Evolutionary conservation across 129 eudicot genomes (phyloP).

Genomic region (Escallonia herrerae): DNA sequence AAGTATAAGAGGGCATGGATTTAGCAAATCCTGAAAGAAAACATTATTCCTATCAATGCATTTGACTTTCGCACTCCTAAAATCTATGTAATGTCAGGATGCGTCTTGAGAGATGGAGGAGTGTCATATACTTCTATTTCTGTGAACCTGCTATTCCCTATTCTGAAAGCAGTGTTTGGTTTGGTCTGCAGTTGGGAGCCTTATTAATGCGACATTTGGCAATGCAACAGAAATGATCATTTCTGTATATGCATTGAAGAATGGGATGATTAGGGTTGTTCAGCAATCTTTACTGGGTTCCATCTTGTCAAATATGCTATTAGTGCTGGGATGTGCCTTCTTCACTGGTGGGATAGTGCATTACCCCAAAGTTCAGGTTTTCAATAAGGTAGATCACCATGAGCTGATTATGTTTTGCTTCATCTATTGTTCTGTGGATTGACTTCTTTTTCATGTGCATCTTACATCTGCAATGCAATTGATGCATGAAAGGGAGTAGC

Average conservation of each 20-base stretch:
- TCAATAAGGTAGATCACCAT: conserved; percentile 54
- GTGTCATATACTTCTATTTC: conserved; percentile 2
- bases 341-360: conserved; percentile 86
- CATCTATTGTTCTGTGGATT: not conserved
- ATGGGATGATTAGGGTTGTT: conserved; percentile 91
- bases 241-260: conserved; percentile 74
- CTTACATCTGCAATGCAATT: not conserved
- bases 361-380: conserved; percentile 58
- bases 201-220: conserved; percentile 94
- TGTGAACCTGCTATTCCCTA: conserved; percentile 14
- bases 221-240: conserved; percentile 98
- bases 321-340: conserved; percentile 96
- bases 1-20: no score
- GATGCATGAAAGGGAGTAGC: not conserved
- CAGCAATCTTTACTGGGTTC: conserved; percentile 87
- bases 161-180: conserved; percentile 21
- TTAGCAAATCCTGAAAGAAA: no score
- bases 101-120: not conserved
- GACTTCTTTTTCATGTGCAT: not conserved
- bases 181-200: conserved; percentile 82
- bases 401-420: not conserved
- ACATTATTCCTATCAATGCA: no score
- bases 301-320: conserved; percentile 85
- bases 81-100: not conserved
- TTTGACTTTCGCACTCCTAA: no score